phyloP scores from a whole-genome alignment of 371 early-diverging fungal species.

The Rhizopus microsporus region DNA sequence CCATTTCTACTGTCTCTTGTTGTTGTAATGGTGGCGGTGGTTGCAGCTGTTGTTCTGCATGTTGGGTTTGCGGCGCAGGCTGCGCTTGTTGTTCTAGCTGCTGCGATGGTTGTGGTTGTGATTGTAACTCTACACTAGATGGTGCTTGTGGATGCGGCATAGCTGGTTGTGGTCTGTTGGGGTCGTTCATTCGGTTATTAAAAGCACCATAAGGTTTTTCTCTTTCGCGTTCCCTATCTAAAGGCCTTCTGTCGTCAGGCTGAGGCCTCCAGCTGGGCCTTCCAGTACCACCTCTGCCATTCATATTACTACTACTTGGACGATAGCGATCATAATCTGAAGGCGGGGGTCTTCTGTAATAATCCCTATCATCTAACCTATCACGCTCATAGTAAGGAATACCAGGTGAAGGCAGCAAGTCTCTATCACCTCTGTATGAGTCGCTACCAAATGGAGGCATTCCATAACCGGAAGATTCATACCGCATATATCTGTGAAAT shows the following conservation, averaged over 20 bases:
- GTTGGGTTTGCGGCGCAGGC: slow-evolving; percentile 6
- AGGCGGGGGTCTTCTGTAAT: slow-evolving; percentile 27
- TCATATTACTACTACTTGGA: slow-evolving; percentile 6
- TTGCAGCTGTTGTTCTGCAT: slow-evolving; percentile 2
- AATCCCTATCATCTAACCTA: slow-evolving; percentile 42
- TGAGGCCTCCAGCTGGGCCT: slow-evolving; percentile 10
- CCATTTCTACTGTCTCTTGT: not conserved
- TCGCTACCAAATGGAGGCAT: slow-evolving; percentile 46
- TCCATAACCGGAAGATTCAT: slow-evolving; percentile 47
- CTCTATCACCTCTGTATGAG: slow-evolving; percentile 50
- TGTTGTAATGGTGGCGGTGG: not conserved
- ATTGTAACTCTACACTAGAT: no score
- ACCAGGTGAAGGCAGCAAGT: slow-evolving; percentile 40
- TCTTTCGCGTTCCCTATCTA: slow-evolving; percentile 31
- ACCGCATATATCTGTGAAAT: slow-evolving; percentile 27
- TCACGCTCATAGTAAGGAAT: slow-evolving; percentile 45
- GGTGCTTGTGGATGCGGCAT: not conserved
- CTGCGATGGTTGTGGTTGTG: slow-evolving; percentile 2
- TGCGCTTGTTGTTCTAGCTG: slow-evolving; percentile 4
- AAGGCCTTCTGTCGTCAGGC: slow-evolving; percentile 17
- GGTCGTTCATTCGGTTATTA: slow-evolving; percentile 5
- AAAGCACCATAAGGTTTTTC: slow-evolving; percentile 1
- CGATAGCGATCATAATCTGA: slow-evolving; percentile 44
- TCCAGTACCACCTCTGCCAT: slow-evolving; percentile 8
- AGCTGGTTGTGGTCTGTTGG: not conserved